Conservation (phyloP, 2,329 filamentous ascomycete species). For the Septoria linicola region DNA sequence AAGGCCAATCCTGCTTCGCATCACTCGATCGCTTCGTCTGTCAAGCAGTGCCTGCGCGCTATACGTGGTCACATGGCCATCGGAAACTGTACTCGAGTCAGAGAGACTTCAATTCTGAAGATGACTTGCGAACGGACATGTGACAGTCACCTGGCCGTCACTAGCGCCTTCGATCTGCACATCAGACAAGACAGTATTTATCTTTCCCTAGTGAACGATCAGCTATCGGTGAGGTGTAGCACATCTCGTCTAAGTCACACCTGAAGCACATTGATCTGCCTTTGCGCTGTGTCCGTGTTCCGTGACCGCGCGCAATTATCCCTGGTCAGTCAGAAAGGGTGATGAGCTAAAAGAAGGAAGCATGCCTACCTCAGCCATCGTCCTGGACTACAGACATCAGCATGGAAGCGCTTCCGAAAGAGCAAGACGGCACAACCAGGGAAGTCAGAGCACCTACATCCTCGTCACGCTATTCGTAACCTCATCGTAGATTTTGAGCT, state of each 20-base stretch:
- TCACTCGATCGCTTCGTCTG: conserved; percentile 15
- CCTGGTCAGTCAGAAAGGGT: conserved; percentile 16
- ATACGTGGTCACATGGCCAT: conserved; percentile 28
- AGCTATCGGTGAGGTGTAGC: too few relatives aligned
- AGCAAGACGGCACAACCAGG: background rate
- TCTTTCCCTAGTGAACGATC: conserved; percentile 16
- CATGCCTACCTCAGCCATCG: conserved; percentile 25
- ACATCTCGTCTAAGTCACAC: conserved; percentile 6
- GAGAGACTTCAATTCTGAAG: too few relatives aligned
- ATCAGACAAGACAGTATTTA: conserved; percentile 21
- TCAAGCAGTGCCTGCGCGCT: conserved; percentile 14
- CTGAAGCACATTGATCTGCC: conserved; percentile 37
- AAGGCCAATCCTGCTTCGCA: conserved; percentile 24
- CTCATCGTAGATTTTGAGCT: conserved; percentile 22
- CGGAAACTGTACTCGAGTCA: conserved; percentile 18
- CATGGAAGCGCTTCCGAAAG: conserved; percentile 1
- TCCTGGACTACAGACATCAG: conserved; percentile 17
- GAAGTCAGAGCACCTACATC: conserved; percentile 17
- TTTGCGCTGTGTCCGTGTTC: conserved; percentile 34
- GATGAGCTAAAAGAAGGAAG: background rate
- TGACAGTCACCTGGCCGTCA: conserved; percentile 21
- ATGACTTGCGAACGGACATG: conserved; percentile 17
- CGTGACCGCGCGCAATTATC: conserved; percentile 33
- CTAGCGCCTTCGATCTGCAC: conserved; percentile 6
- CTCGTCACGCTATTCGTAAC: conserved; percentile 19